A percentile compares a stretch with the other conserved stretches of the same genome.
Evolutionary conservation across 805 yeast species (phyloP).

Genomic region (Candida nemodendra): DNA sequence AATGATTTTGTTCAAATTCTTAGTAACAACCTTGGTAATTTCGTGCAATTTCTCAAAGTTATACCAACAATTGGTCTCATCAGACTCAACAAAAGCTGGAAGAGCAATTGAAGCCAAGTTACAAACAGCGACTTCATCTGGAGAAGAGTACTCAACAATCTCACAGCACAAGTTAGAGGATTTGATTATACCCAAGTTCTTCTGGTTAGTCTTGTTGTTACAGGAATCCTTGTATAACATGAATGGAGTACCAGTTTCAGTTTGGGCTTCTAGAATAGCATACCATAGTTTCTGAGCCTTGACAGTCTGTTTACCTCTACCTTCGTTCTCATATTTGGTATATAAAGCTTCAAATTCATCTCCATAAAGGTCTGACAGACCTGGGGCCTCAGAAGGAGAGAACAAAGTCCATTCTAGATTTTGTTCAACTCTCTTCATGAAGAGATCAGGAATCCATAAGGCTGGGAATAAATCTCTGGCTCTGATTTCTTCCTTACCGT

Average conservation of each 20-base stretch:
- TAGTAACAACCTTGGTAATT: constrained; percentile 52
- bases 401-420: constrained; percentile 58
- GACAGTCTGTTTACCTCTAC: constrained; percentile 47
- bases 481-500: constrained; percentile 62
- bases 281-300: constrained; percentile 64
- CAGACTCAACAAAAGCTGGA: constrained; percentile 53
- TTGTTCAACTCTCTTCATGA: constrained; percentile 59
- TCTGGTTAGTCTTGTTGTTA: constrained; percentile 56
- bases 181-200: constrained; percentile 58
- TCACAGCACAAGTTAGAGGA: constrained; percentile 64
- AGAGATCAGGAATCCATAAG: constrained; percentile 61
- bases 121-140: constrained; percentile 61
- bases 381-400: constrained; percentile 60
- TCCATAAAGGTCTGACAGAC: constrained; percentile 53
- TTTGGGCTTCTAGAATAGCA: constrained; percentile 58
- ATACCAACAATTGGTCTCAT: constrained; percentile 44
- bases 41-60: constrained; percentile 56
- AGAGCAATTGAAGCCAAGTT: constrained; percentile 60
- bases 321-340: constrained; percentile 50
- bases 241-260: constrained; percentile 65
- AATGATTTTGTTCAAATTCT: constrained; percentile 55
- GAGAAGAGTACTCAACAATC: constrained; percentile 58
- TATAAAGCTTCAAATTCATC: constrained; percentile 54
- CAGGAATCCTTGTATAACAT: constrained; percentile 65
- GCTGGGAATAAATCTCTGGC: constrained; percentile 65